Evolutionary conservation across 2,329 filamentous ascomycete species (phyloP).

Genomic region (Ophiosphaerella herpotricha): DNA sequence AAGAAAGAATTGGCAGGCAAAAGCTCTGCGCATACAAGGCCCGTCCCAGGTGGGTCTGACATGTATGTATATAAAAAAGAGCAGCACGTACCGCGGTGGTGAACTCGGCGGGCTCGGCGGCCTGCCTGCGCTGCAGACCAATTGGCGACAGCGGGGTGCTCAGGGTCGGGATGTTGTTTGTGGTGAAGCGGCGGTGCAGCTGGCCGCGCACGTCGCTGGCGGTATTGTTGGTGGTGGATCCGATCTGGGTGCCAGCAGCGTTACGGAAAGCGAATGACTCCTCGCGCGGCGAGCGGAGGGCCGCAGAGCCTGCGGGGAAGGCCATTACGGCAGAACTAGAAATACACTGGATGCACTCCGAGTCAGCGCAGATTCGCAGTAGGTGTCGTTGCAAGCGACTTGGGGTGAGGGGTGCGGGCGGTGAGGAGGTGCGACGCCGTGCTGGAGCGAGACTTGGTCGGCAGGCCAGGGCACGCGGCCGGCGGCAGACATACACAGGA

Average conservation of each 20-base stretch:
- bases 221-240: constrained; percentile 33
- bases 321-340: constrained; percentile 58
- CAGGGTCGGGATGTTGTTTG: constrained; percentile 78
- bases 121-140: constrained; percentile 59
- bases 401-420: constrained; percentile 42
- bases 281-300: constrained; percentile 76
- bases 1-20: neutral
- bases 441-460: no score
- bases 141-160: constrained; percentile 69
- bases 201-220: constrained; percentile 73
- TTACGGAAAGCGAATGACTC: constrained; percentile 78
- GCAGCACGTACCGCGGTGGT: constrained; percentile 55
- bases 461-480: no score
- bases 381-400: constrained; percentile 4
- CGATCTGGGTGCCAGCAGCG: constrained; percentile 64
- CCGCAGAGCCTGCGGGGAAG: constrained; percentile 66
- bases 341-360: constrained; percentile 40
- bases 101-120: constrained; percentile 59
- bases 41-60: constrained; percentile 2
- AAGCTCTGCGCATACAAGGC: neutral
- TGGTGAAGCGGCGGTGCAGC: constrained; percentile 90
- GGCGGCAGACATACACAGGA: constrained; percentile 15
- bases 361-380: constrained; percentile 31
- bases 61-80: constrained; percentile 15
- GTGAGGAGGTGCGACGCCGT: constrained; percentile 25